These are phyloP conservation scores for Erodium trifolium DNA, from an alignment of 441 rosid species.

Conservation along the genomic window DNA sequence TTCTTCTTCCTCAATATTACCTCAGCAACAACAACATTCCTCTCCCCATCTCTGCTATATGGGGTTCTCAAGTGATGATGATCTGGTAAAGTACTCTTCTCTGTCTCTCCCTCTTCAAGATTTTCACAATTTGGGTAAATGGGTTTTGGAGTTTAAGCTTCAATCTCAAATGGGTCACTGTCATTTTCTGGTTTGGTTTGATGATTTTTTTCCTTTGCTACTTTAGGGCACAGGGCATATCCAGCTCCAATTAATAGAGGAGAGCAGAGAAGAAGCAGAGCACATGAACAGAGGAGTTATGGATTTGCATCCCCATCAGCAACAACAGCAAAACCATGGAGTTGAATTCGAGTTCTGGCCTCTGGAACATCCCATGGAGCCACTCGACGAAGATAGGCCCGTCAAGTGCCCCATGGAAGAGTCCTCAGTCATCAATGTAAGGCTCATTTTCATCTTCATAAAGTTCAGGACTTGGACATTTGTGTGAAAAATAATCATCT, in stretches of 20 bases:
- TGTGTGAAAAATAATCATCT: too few species aligned
- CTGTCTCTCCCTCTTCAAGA: neutral
- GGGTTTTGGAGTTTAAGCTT: neutral
- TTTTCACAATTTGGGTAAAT: neutral
- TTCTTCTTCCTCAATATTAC: neutral
- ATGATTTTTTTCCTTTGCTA: neutral
- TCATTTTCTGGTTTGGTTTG: neutral
- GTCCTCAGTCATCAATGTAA: slow-evolving; percentile 1
- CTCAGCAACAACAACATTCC: neutral
- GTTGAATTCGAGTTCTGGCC: slow-evolving; percentile 2
- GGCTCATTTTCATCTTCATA: neutral
- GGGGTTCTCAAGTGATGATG: neutral
- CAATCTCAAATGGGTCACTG: neutral
- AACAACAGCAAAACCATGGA: neutral
- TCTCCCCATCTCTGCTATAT: neutral
- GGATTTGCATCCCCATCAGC: neutral
- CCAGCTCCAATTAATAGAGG: neutral
- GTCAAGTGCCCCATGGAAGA: slow-evolving; percentile 5
- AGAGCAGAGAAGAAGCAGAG: neutral
- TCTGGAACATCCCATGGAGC: slow-evolving; percentile 5
- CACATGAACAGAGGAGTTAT: neutral
- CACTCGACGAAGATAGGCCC: neutral
- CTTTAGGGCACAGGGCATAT: neutral
- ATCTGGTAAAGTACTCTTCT: neutral
- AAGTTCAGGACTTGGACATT: too few species aligned